Evolutionary conservation across 352 stramenopile genomes (phyloP).

Genomic region (Saprolegnia diclina): DNA sequence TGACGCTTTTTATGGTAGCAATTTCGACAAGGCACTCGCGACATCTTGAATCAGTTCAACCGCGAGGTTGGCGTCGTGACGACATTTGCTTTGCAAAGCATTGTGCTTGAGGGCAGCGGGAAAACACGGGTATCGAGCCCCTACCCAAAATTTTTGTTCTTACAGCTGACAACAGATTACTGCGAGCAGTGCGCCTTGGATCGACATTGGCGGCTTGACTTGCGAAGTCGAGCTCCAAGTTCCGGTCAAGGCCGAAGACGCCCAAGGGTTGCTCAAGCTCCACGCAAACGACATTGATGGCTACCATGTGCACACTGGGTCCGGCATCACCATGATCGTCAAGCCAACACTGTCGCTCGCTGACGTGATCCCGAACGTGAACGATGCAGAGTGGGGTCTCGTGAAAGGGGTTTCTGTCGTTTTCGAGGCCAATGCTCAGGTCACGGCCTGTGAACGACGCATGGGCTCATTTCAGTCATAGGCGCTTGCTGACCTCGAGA

Average conservation of each 20-base stretch:
- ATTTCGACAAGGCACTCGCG: slow-evolving; percentile 22
- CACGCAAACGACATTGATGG: slow-evolving; percentile 3
- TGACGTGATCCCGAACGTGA: slow-evolving; percentile 19
- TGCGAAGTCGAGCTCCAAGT: slow-evolving; percentile 16
- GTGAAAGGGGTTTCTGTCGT: not conserved
- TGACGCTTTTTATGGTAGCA: slow-evolving; percentile 13
- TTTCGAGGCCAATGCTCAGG: not conserved
- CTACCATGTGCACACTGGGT: not conserved
- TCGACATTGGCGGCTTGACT: slow-evolving; percentile 20
- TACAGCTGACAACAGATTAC: not conserved
- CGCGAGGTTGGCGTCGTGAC: slow-evolving; percentile 3
- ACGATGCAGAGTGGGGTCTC: slow-evolving; percentile 11
- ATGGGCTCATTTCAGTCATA: not conserved
- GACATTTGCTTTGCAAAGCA: slow-evolving; percentile 6
- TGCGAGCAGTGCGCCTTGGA: not conserved
- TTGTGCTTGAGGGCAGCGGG: slow-evolving; percentile 5
- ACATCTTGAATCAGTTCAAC: slow-evolving; percentile 24
- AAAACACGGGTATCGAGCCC: slow-evolving; percentile 3
- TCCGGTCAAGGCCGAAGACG: not conserved
- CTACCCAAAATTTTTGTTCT: not conserved
- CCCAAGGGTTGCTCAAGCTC: slow-evolving; percentile 17
- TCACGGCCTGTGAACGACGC: no score
- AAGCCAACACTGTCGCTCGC: slow-evolving; percentile 12
- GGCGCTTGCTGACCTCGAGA: not conserved
- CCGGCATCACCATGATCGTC: not conserved